Conservation (phyloP, 2,329 filamentous ascomycete species). For the Hymenoscyphus scutula region DNA sequence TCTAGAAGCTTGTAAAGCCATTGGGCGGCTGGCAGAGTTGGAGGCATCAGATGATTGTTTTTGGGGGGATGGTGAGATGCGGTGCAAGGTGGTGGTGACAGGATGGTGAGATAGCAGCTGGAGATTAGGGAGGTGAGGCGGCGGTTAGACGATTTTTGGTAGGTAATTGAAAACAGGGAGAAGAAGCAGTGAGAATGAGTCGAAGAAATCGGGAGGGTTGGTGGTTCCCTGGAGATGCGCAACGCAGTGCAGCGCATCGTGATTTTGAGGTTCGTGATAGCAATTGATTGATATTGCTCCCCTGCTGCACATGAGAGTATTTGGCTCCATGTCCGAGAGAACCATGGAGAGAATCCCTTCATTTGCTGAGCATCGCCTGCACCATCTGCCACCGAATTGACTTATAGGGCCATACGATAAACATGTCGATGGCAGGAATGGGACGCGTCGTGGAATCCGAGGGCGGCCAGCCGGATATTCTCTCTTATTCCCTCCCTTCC, state of each 20-base stretch:
- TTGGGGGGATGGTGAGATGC: slow-evolving; percentile 2
- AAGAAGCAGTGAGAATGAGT: not conserved
- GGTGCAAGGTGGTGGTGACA: not conserved
- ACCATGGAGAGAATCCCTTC: not conserved
- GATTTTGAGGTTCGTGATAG: not conserved
- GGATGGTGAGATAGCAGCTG: slow-evolving; percentile 4
- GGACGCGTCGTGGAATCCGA: not conserved
- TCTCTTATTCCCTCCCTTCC: not conserved
- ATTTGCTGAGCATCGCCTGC: not conserved
- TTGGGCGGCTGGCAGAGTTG: slow-evolving; percentile 8
- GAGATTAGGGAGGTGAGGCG: not conserved
- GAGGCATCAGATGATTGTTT: slow-evolving; percentile 7
- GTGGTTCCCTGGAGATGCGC: not conserved
- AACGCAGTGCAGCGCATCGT: too few species aligned
- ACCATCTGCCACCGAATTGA: not conserved
- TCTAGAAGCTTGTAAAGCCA: slow-evolving; percentile 18
- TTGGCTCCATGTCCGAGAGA: not conserved
- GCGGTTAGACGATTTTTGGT: not conserved
- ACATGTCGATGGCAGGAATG: not conserved
- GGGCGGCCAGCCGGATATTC: not conserved
- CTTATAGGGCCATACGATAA: slow-evolving; percentile 1
- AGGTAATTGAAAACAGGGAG: not conserved
- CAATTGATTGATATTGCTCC: not conserved
- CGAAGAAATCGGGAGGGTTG: not conserved
- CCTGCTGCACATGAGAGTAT: not conserved